Evolutionary conservation across 192 early-diverging fungal species (phyloP).

Genomic region (Coemansia sp.): DNA sequence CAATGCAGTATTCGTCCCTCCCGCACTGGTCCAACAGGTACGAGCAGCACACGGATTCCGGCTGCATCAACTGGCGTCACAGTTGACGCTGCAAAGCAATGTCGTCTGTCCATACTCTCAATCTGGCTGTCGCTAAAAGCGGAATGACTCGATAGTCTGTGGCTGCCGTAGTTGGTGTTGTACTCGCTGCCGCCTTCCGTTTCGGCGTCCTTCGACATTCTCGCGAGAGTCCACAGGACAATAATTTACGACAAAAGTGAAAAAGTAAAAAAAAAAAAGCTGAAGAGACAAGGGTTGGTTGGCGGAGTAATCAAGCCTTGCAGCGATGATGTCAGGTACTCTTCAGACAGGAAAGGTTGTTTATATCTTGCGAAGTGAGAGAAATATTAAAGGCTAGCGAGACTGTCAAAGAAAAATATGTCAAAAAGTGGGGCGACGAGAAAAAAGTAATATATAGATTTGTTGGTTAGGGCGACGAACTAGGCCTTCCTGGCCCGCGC

Average conservation of each 20-base stretch:
- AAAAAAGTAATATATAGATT: neutral
- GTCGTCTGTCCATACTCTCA: constrained; percentile 18
- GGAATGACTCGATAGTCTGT: constrained; percentile 16
- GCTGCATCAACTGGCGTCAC: constrained; percentile 52
- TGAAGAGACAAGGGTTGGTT: neutral
- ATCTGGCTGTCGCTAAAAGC: constrained; percentile 29
- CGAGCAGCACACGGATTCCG: constrained; percentile 49
- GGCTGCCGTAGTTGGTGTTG: constrained; percentile 11
- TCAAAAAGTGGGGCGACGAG: neutral
- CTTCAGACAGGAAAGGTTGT: neutral
- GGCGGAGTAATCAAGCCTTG: neutral
- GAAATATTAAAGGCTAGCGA: neutral
- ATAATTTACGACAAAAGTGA: neutral
- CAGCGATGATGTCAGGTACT: neutral
- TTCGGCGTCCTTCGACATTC: neutral
- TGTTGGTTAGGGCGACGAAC: neutral
- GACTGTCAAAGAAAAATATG: constrained; percentile 1
- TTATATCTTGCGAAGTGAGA: neutral
- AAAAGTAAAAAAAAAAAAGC: neutral
- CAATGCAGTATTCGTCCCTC: constrained; percentile 23
- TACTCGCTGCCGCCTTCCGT: neutral
- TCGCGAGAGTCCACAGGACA: neutral
- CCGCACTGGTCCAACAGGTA: constrained; percentile 47
- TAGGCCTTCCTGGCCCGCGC: constrained; percentile 46
- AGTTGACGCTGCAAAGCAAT: constrained; percentile 36